Base-by-base conservation (phyloP, 225 moss, liverwort and hornwort species). In the Rhytidiadelphus loreus region DNA sequence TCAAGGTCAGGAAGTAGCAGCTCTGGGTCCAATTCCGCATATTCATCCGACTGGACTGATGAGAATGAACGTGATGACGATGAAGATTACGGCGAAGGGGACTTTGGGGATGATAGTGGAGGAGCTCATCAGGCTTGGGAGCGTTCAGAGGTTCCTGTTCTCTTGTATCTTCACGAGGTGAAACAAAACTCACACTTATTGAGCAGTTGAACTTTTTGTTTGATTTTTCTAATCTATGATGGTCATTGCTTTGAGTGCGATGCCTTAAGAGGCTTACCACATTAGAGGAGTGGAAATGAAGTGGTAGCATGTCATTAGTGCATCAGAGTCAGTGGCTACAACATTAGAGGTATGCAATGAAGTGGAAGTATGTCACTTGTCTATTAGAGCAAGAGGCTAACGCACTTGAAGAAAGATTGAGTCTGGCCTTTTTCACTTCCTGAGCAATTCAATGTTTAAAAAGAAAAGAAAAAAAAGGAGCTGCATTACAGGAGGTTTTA, bases 121-220 rank as follows among this genome's bases (percentile, higher is more conserved):
- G 91, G 89, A 70, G 77, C 87, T 66, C 88, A 71, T 70, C 88
- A 93, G 75, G 65, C 93, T 56, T 94, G 96, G 96, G 96, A 91
- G 75, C 92, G 89, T 74, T 82, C 92, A 44, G 95, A 94, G 83
- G 91, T 86, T 87, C 95, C 98, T n/a, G 86, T 98, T 72, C 88
- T 95, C 68, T 92, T 98, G 69, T 98, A 95, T 87, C 91, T 93
- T 78, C 95, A 97, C 88, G 97, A 97, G 97, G 98, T 97, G n/a
- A 89, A 86, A 7, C 21, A 73, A 52, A 37, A 44, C 53, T 53
- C 62, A 32, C 86, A 43, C 46, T 30, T 61, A 4, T 59, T 25
- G 24, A 85, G 41, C 43, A 21, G 57, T 16, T 53, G 48, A 52
- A 53, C 16, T n/a, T 66, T 48, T 48, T 21, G 48, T 63, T 63